phyloP scores from a whole-genome alignment of 148 eudicot genomes.

The Linanthus parryae region DNA sequence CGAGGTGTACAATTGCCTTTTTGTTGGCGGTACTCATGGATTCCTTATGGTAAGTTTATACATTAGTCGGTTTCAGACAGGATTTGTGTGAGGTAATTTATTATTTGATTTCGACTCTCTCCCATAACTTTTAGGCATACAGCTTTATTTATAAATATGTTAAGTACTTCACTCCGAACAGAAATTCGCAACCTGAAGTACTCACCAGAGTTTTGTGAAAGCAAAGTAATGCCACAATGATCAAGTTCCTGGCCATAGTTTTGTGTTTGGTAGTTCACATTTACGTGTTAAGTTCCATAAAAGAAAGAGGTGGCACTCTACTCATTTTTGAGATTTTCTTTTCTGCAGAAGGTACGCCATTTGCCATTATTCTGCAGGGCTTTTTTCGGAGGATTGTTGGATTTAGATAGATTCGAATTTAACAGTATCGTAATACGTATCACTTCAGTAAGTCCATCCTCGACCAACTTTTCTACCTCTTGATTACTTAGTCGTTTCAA shows the following conservation, averaged over 20 bases:
- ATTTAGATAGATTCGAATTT: conserved; percentile 22
- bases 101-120: background rate
- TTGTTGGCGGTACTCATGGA: conserved; percentile 42
- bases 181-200: background rate
- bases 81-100: background rate
- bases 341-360: conserved; percentile 27
- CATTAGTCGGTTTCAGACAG: background rate
- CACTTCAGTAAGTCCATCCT: conserved; percentile 12
- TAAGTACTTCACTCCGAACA: background rate
- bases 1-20: conserved; percentile 43
- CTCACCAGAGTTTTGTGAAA: background rate
- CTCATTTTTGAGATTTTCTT: conserved; percentile 7
- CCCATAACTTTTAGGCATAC: background rate
- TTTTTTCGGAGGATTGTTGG: conserved; percentile 28
- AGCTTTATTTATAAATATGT: background rate
- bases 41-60: conserved; percentile 28
- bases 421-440: conserved; percentile 3
- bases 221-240: background rate
- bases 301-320: background rate
- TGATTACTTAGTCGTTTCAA: no score
- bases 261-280: background rate
- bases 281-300: background rate
- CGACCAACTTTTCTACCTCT: no score
- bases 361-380: conserved; percentile 25
- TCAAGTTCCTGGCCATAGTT: background rate